phyloP scores from a whole-genome alignment of 169 alveolate species.

The Eimeria sp. region DNA sequence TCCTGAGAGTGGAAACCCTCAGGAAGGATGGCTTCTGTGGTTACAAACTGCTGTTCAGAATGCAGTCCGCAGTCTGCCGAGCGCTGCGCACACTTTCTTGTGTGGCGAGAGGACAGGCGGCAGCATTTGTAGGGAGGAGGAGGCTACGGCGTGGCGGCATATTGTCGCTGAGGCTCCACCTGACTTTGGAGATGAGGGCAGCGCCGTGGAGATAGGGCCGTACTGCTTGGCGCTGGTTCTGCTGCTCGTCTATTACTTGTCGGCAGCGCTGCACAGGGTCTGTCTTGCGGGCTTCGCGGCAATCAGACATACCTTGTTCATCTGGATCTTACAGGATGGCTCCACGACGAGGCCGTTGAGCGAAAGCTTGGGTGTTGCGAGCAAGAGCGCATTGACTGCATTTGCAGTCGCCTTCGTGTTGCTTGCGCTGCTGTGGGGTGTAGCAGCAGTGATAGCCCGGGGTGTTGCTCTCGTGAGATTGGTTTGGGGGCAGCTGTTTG shows the following conservation, averaged over 20 bases:
- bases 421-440: slow-evolving; percentile 29
- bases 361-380: slow-evolving; percentile 6
- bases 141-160: slow-evolving; percentile 10
- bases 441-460: background rate
- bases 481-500: background rate
- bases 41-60: background rate
- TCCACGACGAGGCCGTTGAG: background rate
- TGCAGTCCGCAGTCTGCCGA: slow-evolving; percentile 35
- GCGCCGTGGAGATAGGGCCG: slow-evolving; percentile 44
- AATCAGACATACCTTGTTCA: background rate
- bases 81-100: slow-evolving; percentile 38
- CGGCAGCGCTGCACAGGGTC: slow-evolving; percentile 21
- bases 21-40: slow-evolving; percentile 49
- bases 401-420: slow-evolving; percentile 56
- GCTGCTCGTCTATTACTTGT: slow-evolving; percentile 25
- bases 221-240: slow-evolving; percentile 67
- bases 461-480: background rate
- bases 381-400: slow-evolving; percentile 32
- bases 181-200: slow-evolving; percentile 7
- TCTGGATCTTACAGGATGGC: background rate
- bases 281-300: slow-evolving; percentile 34
- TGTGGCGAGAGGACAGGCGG: background rate
- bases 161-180: background rate
- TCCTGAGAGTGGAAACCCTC: background rate
- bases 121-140: background rate